Percentiles rank a stretch among this genome's conserved stretches.
These are phyloP conservation scores for Diaporthe nobilis DNA, from an alignment of 2,329 filamentous ascomycete genomes.

Conservation along the genomic window DNA sequence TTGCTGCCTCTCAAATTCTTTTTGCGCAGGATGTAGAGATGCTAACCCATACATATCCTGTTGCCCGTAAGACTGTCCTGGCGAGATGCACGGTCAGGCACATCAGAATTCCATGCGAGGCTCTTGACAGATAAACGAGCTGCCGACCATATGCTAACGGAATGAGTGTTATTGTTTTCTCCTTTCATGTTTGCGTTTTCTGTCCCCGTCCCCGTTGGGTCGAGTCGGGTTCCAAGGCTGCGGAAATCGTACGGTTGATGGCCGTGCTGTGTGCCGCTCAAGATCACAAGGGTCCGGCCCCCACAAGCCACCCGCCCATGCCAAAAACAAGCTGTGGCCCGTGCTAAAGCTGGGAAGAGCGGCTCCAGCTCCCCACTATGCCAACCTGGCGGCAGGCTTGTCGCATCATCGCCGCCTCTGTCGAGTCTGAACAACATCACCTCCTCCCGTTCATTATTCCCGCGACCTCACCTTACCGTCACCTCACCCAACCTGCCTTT, in stretches of 20 bases:
- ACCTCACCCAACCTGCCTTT: conserved; percentile 1
- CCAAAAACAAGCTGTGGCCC: conserved; percentile 28
- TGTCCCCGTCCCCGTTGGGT: too few relatives aligned
- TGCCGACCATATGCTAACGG: too few relatives aligned
- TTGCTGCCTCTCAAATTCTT: neutral
- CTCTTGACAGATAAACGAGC: too few relatives aligned
- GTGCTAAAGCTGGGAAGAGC: conserved; percentile 1
- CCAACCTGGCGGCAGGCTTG: conserved; percentile 33
- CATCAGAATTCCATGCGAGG: too few relatives aligned
- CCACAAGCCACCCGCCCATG: conserved; percentile 10
- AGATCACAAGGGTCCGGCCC: neutral
- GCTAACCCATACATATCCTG: neutral
- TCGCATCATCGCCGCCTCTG: conserved; percentile 30
- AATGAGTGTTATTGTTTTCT: too few relatives aligned
- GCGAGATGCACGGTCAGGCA: too few relatives aligned
- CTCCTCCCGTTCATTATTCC: conserved; percentile 9
- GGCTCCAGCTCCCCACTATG: conserved; percentile 28
- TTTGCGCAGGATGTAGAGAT: neutral
- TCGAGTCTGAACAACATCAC: conserved; percentile 26
- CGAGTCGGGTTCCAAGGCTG: too few relatives aligned
- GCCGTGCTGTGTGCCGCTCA: neutral
- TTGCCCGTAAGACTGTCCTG: neutral
- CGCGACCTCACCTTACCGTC: conserved; percentile 7
- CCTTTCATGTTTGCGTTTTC: too few relatives aligned
- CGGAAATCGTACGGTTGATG: neutral